Evolutionary conservation across 345 rosid genomes (phyloP).

Genomic region (Schrenkiella parvula): DNA sequence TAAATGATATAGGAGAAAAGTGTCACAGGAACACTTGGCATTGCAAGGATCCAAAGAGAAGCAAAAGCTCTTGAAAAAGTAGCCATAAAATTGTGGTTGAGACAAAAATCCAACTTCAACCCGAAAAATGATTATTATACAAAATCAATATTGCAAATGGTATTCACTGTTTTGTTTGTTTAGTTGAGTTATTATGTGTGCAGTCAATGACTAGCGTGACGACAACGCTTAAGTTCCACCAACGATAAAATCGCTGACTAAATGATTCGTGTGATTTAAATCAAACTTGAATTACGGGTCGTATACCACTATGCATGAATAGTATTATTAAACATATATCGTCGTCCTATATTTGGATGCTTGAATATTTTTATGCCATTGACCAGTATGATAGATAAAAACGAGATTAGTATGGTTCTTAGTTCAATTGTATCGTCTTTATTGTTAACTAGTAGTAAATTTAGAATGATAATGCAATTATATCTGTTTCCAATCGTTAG

Average conservation of each 20-base stretch:
- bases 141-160: too few species aligned
- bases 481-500: too few species aligned
- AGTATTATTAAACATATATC: too few species aligned
- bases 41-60: not conserved
- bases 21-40: not conserved
- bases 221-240: slow-evolving; percentile 7
- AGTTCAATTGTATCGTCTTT: too few species aligned
- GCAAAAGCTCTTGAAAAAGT: not conserved
- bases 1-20: not conserved
- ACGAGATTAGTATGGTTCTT: too few species aligned
- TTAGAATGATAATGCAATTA: too few species aligned
- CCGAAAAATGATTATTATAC: not conserved
- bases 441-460: too few species aligned
- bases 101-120: not conserved
- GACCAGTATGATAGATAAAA: too few species aligned
- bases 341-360: not conserved
- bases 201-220: slow-evolving; percentile 7
- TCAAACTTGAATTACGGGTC: not conserved
- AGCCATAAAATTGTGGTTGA: not conserved
- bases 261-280: not conserved
- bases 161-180: not conserved
- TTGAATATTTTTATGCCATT: not conserved
- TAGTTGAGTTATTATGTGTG: not conserved
- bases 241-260: not conserved
- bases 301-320: too few species aligned